phyloP scores from a whole-genome alignment of 768 basidiomycete species.

The Kondoa malvinella region DNA sequence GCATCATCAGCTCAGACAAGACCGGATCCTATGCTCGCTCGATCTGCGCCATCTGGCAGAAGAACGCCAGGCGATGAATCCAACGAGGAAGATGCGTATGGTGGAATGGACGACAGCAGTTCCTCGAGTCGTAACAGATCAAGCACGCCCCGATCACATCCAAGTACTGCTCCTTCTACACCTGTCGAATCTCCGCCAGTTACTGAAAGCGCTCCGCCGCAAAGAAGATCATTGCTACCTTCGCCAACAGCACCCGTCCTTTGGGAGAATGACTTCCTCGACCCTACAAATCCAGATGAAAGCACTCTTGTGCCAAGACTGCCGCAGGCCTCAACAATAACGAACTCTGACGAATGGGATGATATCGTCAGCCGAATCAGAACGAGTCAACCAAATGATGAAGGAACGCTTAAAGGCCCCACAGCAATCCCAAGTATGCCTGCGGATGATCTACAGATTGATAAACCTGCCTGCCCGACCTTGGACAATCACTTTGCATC shows the following conservation, averaged over 20 bases:
- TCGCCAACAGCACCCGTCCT: not conserved
- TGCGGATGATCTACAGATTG: not conserved
- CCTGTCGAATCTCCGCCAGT: not conserved
- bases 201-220: not conserved
- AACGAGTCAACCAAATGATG: not conserved
- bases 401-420: not conserved
- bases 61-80: not conserved
- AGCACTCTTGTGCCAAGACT: not conserved
- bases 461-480: not conserved
- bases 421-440: not conserved
- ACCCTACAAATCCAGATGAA: not conserved
- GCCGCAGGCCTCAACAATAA: not conserved
- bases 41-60: not conserved
- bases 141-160: not conserved
- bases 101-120: conserved; percentile 1
- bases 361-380: not conserved
- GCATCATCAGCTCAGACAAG: too few relatives aligned
- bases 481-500: conserved; percentile 6
- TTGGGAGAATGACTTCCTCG: conserved; percentile 2
- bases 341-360: not conserved
- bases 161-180: not conserved
- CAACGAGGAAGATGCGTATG: not conserved
- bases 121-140: not conserved
- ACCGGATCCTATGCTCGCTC: not conserved
- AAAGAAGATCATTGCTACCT: not conserved